Conservation (phyloP, 441 rosid species). For the Sinapis alba region DNA sequence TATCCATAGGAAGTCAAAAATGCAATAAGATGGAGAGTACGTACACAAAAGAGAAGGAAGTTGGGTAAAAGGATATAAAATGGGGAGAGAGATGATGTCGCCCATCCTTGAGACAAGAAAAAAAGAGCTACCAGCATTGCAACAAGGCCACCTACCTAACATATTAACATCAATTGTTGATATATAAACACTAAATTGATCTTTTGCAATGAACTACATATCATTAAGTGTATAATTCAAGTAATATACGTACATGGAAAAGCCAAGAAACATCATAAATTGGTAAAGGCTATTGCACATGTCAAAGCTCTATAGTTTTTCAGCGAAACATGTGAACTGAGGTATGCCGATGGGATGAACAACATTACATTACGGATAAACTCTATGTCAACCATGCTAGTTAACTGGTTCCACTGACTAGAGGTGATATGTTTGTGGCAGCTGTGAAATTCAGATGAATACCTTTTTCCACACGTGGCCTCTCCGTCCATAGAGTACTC, state of each 20-base stretch:
- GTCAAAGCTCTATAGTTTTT: background rate
- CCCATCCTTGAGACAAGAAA: constrained; percentile 97
- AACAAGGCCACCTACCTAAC: constrained; percentile 83
- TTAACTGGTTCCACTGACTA: constrained; percentile 11
- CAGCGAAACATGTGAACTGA: background rate
- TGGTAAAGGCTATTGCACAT: background rate
- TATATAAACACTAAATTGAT: background rate
- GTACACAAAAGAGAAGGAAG: constrained; percentile 13
- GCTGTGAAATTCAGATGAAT: constrained; percentile 25
- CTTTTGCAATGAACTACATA: background rate
- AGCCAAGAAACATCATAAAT: constrained; percentile 5
- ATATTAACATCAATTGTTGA: background rate
- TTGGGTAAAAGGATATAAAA: constrained; percentile 70
- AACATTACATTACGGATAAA: background rate
- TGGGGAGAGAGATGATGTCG: constrained; percentile 76
- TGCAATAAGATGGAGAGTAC: constrained; percentile 6
- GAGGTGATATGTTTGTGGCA: constrained; percentile 7
- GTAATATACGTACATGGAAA: constrained; percentile 2
- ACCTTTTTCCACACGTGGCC: constrained; percentile 92
- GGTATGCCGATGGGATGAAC: background rate
- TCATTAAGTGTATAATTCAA: background rate
- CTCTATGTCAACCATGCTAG: background rate
- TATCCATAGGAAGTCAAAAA: constrained; percentile 14
- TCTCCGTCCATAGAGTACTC: constrained; percentile 75
- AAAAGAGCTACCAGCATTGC: constrained; percentile 87